phyloP scores from a whole-genome alignment of 2,329 filamentous ascomycete species.

The Fusarium dimerum region DNA sequence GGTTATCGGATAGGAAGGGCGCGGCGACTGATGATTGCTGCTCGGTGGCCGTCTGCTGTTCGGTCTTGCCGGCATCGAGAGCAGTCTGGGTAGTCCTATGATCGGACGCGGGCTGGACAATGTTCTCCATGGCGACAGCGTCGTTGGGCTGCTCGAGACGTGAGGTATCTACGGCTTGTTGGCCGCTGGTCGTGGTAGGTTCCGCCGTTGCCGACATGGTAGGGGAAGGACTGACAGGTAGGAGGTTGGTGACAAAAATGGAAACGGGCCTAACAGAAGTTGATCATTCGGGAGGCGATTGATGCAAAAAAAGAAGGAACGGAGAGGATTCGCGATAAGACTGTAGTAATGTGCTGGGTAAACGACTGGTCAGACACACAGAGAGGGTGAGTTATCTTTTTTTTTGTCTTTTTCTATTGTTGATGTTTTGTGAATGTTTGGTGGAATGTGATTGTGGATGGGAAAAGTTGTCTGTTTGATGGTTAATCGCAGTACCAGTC shows the following conservation, averaged over 20 bases:
- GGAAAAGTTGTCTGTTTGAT: background rate
- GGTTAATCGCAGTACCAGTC: too few relatives aligned
- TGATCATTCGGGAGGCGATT: constrained; percentile 19
- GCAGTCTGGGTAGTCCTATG: constrained; percentile 14
- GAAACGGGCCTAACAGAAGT: constrained; percentile 10
- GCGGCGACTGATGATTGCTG: constrained; percentile 16
- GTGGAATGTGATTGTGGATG: constrained; percentile 19
- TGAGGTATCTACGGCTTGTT: constrained; percentile 31
- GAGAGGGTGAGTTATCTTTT: background rate
- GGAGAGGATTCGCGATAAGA: background rate
- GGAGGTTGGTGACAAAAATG: constrained; percentile 18
- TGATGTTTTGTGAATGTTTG: background rate
- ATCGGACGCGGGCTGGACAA: constrained; percentile 27
- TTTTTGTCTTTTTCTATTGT: too few relatives aligned
- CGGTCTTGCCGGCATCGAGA: constrained; percentile 17
- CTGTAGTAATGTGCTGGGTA: constrained; percentile 6
- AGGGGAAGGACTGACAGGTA: constrained; percentile 14
- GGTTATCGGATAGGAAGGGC: constrained; percentile 19
- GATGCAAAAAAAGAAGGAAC: background rate
- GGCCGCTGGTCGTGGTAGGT: constrained; percentile 35
- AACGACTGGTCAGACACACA: constrained; percentile 3
- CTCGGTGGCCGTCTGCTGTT: constrained; percentile 16
- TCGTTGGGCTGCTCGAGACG: constrained; percentile 38
- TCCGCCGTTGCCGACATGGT: constrained; percentile 37
- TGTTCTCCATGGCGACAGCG: constrained; percentile 40